Evolutionary conservation across 2,329 filamentous ascomycete species (phyloP), one percentile per base, ranked within the genome.

Genomic region (Thielaviopsis punctulata): DNA sequence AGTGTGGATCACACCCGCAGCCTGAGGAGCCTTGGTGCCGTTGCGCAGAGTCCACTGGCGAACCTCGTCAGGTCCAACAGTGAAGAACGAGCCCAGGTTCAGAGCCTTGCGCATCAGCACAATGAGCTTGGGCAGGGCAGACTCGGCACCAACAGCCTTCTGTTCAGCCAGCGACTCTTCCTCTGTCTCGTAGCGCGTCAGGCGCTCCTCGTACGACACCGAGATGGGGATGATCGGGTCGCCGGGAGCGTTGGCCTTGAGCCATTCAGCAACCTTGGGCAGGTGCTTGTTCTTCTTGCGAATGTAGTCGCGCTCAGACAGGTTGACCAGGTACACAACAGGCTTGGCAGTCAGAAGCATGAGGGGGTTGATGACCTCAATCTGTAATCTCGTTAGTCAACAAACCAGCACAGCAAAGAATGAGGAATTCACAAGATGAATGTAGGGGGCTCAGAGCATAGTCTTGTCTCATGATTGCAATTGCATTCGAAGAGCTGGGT

Each of bases 281-380:
- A 98, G 79, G 71, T 98, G 81, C 81, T 98, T 98, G 79, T 98
- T 98, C 84, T 96, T 98, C 74, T 96, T 92, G 63, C 92, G 84
- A 64, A 95, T 82, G 68, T 89, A 98, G 69, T 98, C 92, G 69
- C 81, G 89, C 73, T 98, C 93, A 57, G 87, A 95, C 56, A 98
- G 73, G 73, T 98, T 98, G 72, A 96, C 86, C 44, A 98, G 77
- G 72, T 87, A 96, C 59, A 98, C 90, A 54, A 95, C 89, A 3
- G 92, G 90, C 73, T 98, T 98, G 59, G 93, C 92, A 36, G 88
- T 88, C 55, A 98, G 79, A 55, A 98, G 82, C 72, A 95, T 85
- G 23, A 98, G 79, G 62, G 89, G 86, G 74, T 98, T 98, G 71
- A 98, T 96, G 60, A 88, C 80, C 70, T 98, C 92, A 66, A 98